A percentile compares a stretch with the other conserved stretches of the same genome.
These are phyloP conservation scores for Annulohypoxylon maeteangense DNA, from an alignment of 495 filamentous ascomycete species.

Conservation along the genomic window DNA sequence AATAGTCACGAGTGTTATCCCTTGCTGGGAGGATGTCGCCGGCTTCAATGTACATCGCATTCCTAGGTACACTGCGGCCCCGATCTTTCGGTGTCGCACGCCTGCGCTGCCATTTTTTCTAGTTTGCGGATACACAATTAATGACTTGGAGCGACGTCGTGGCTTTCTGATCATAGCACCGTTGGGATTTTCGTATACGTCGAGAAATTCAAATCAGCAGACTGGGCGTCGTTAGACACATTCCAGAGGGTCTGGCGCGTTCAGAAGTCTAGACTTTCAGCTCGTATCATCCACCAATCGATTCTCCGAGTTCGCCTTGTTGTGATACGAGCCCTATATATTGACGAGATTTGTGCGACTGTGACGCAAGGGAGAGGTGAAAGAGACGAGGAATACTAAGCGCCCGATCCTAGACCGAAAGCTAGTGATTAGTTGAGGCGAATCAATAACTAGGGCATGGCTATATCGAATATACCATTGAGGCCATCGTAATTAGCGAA, in stretches of 20 bases:
- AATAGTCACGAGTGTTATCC: constrained; percentile 16
- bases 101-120: not conserved
- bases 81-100: constrained; percentile 4
- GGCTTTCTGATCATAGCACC: not conserved
- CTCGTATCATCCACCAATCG: constrained; percentile 6
- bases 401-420: not conserved
- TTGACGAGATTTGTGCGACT: constrained; percentile 6
- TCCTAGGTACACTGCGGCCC: not conserved
- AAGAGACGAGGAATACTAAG: not conserved
- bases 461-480: not conserved
- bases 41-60: not conserved
- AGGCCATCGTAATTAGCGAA: constrained; percentile 5
- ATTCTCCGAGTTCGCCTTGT: not conserved
- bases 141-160: not conserved
- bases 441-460: not conserved
- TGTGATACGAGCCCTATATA: not conserved
- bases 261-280: constrained; percentile 20
- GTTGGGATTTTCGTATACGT: no score
- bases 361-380: constrained; percentile 6
- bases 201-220: not conserved
- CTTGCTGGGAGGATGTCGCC: constrained; percentile 11
- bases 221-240: not conserved
- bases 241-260: not conserved
- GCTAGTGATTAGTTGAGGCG: not conserved
- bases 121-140: not conserved